A percentile compares a stretch with the other conserved stretches of the same genome.
phyloP scores from a whole-genome alignment of 2,329 filamentous ascomycete species.

The Microsporum ferrugineum region DNA sequence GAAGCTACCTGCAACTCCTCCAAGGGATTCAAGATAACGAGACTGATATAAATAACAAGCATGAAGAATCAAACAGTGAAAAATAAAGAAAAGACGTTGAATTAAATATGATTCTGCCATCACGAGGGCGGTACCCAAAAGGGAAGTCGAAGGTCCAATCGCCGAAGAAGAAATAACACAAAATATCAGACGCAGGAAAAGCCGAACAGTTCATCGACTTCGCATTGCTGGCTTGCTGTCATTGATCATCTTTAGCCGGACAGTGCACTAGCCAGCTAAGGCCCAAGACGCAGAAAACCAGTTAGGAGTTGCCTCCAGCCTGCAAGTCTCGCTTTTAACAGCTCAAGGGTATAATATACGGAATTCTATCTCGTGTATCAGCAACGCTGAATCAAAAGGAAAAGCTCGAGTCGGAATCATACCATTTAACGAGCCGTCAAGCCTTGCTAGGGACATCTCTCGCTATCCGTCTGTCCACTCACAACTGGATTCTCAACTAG shows the following conservation, averaged over 20 bases:
- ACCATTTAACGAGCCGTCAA: not conserved
- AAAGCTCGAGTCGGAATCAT: not conserved
- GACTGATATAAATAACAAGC: not conserved
- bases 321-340: not conserved
- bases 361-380: not conserved
- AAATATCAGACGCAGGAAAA: not conserved
- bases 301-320: not conserved
- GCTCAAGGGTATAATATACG: not conserved
- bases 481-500: not conserved
- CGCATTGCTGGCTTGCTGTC: not conserved
- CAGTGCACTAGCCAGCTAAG: not conserved
- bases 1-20: not conserved
- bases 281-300: not conserved
- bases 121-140: not conserved
- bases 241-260: not conserved
- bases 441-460: not conserved
- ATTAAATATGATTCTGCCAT: not conserved
- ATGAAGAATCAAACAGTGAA: not conserved
- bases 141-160: slow-evolving; percentile 1
- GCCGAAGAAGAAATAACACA: not conserved
- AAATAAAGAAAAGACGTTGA: not conserved
- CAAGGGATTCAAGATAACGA: not conserved
- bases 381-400: not conserved
- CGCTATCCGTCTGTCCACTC: not conserved
- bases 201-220: not conserved